Evolutionary conservation across 306 rosid genomes (phyloP), one percentile per base, ranked within the genome.

Genomic region (Trifolium pratense): DNA sequence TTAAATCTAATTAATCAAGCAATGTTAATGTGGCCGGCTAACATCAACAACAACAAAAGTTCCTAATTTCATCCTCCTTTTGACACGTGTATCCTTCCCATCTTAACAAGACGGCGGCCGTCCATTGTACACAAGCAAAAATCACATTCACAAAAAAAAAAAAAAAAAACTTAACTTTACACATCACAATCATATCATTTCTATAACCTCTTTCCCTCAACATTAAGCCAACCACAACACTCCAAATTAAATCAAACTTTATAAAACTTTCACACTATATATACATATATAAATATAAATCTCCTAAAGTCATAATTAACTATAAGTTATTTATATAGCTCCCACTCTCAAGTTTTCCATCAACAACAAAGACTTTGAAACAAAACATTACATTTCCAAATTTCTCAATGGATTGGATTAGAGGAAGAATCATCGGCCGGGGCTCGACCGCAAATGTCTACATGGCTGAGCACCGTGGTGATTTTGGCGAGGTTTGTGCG

Each of bases 371-470:
- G 5, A 13, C 13, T 7, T 37, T 14, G 26, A n/a, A 36, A n/a
- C 5, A n/a, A 15, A n/a, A 26, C 31, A 29, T 26, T 26, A 26
- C 0, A 26, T 29, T 29, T 29, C 6, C 6, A 29, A 29, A 4
- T 5, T 29, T 29, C 32, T 29, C 5, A 4, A 90, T 93, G 97
- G 87, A 72, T 18, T 94, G 97, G 97, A 84, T 59, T 0, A 88
- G 96, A 37, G 97, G 96, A 2, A 68, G 51, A 53, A 80, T 66
- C 59, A 63, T 94, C 3, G 99, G 97, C 80, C 81, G 81, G 8
- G 99, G 99, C 61, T 91, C 99, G 34, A 78, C 96, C 3, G 97
- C 97, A 59, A 72, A 88, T 1, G 97, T 94, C 55, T 87, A 84
- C 10, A 11, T 75, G 0, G 98, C 90, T 0, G 71, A 56, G 14